Conservation (phyloP, 169 alveolate species). For the Theileria parva region DNA sequence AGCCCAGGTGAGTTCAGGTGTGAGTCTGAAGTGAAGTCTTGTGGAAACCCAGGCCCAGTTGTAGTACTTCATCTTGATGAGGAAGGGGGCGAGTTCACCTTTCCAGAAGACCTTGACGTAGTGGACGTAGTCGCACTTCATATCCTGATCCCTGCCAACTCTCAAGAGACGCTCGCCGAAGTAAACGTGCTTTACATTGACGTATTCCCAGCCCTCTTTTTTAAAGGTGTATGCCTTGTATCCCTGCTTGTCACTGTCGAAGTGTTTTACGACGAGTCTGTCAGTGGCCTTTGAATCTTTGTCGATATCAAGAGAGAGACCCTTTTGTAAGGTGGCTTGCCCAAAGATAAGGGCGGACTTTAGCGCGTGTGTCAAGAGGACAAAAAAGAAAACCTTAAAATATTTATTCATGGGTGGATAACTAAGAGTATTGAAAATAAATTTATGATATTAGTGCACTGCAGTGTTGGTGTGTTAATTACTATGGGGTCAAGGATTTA, state of each 20-base stretch:
- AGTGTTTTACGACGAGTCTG: neutral
- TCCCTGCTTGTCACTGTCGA: neutral
- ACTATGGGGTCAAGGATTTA: slow-evolving; percentile 4
- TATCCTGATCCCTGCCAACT: neutral
- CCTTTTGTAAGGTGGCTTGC: neutral
- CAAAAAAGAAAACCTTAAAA: slow-evolving; percentile 8
- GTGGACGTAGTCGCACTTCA: neutral
- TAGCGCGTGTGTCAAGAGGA: neutral
- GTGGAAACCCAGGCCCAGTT: neutral
- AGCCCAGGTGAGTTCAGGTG: slow-evolving; percentile 5
- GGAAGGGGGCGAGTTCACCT: neutral
- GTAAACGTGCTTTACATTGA: neutral
- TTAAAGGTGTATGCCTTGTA: slow-evolving; percentile 4
- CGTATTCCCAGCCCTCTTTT: neutral
- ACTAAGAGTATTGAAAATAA: neutral
- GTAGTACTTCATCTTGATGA: neutral
- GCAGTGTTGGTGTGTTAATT: slow-evolving; percentile 10
- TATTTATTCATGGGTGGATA: slow-evolving; percentile 2
- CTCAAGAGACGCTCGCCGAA: slow-evolving; percentile 8
- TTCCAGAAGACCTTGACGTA: slow-evolving; percentile 19
- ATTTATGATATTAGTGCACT: slow-evolving; percentile 17
- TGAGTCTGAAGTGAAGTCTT: slow-evolving; percentile 4
- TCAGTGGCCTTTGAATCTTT: neutral
- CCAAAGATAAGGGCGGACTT: neutral
- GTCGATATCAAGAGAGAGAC: slow-evolving; percentile 5